Evolutionary conservation across 257 asterid genomes (phyloP).

Genomic region (Jasminum sambac): DNA sequence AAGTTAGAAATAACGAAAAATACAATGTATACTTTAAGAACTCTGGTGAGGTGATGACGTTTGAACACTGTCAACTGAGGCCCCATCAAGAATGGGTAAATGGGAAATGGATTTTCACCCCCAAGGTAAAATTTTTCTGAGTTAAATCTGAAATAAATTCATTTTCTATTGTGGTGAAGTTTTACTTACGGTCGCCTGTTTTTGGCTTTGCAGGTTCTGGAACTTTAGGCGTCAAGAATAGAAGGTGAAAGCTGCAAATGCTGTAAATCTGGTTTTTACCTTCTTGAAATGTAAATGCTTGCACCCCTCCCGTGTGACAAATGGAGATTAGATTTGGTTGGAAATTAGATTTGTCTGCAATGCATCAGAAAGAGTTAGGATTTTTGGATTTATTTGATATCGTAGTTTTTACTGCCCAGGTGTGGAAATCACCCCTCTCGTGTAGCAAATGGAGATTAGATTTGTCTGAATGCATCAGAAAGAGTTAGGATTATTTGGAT

Average conservation of each 20-base stretch:
- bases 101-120: conserved; percentile 46
- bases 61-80: conserved; percentile 44
- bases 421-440: not conserved
- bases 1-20: conserved; percentile 33
- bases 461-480: not conserved
- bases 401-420: not conserved
- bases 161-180: too few species aligned
- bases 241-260: not conserved
- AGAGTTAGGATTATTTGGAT: not conserved
- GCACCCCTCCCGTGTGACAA: conserved; percentile 2
- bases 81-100: conserved; percentile 56
- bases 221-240: conserved; percentile 1
- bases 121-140: conserved; percentile 35
- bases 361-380: not conserved
- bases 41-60: conserved; percentile 35
- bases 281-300: not conserved
- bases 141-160: not conserved
- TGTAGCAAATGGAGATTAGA: not conserved
- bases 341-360: not conserved
- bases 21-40: conserved; percentile 42
- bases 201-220: conserved; percentile 27
- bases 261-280: not conserved
- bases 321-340: not conserved
- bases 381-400: not conserved
- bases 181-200: conserved; percentile 1